Conservation (phyloP, 2,329 filamentous ascomycete genomes). For the Zymoseptoria tritici region DNA sequence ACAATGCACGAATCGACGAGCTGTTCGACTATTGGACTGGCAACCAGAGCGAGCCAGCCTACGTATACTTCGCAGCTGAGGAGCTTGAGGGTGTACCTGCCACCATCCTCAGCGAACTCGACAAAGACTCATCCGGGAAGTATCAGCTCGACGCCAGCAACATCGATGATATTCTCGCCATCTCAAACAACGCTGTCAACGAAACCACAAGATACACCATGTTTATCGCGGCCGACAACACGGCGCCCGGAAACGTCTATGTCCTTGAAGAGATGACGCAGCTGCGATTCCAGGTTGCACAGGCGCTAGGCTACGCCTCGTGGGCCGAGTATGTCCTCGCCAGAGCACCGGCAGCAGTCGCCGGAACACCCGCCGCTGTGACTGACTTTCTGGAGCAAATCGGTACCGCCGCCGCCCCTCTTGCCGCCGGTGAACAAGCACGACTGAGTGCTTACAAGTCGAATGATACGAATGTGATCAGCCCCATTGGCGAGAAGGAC, state of each 20-base stretch:
- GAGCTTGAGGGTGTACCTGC: not conserved
- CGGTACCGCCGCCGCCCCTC: not conserved
- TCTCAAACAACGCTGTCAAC: not conserved
- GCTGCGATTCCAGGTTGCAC: not conserved
- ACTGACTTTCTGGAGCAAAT: not conserved
- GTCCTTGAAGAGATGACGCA: not conserved
- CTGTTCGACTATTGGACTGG: not conserved
- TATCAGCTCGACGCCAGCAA: not conserved
- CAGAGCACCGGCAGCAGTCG: not conserved
- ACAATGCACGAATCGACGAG: not conserved
- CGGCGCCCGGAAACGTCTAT: not conserved
- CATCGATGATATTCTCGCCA: not conserved
- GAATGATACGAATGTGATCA: not conserved
- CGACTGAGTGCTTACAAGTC: not conserved
- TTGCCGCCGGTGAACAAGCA: not conserved
- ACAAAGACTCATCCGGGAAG: not conserved
- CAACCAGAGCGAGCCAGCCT: not conserved
- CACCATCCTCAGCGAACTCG: not conserved
- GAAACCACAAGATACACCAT: not conserved
- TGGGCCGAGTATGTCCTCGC: not conserved
- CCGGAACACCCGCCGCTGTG: not conserved
- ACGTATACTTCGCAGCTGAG: not conserved
- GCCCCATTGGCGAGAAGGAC: not conserved
- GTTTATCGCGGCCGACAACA: not conserved
- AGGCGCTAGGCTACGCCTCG: not conserved